These are phyloP conservation scores for Aspergillus avenaceus DNA, from an alignment of 495 filamentous ascomycete species.

Conservation along the genomic window DNA sequence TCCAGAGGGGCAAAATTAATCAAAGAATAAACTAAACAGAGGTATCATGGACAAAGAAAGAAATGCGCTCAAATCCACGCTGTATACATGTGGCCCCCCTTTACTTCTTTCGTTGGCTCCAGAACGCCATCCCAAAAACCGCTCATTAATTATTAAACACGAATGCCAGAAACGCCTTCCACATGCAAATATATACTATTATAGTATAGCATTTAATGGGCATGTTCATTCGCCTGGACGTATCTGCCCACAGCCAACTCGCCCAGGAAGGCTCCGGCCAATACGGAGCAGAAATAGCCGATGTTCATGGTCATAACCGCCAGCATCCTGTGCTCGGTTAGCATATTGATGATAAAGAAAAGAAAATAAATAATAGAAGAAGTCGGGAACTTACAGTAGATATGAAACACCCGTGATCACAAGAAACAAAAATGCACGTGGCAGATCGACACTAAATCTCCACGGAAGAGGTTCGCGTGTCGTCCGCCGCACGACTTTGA, in stretches of 20 bases:
- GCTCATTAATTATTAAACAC: too few species aligned
- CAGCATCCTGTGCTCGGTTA: conserved; percentile 96
- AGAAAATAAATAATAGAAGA: neutral
- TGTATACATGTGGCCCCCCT: neutral
- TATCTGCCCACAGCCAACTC: conserved; percentile 77
- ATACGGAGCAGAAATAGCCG: conserved; percentile 88
- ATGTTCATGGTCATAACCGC: conserved; percentile 98
- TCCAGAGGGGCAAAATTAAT: neutral
- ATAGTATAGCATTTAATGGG: conserved; percentile 17
- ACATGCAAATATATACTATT: too few species aligned
- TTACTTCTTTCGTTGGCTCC: neutral
- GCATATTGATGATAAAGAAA: neutral
- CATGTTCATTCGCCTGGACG: conserved; percentile 29
- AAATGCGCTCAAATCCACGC: neutral
- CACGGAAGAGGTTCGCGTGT: conserved; percentile 53
- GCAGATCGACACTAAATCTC: conserved; percentile 73
- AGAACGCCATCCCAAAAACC: neutral
- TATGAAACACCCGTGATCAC: conserved; percentile 75
- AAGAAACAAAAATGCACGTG: conserved; percentile 65
- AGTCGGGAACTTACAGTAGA: conserved; percentile 65
- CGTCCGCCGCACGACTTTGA: conserved; percentile 58
- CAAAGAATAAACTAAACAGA: neutral
- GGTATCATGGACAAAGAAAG: neutral
- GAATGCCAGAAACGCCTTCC: neutral
- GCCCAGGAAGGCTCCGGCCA: conserved; percentile 79